Conservation (phyloP, 2,329 filamentous ascomycete species). For the Onygenales sp. region DNA sequence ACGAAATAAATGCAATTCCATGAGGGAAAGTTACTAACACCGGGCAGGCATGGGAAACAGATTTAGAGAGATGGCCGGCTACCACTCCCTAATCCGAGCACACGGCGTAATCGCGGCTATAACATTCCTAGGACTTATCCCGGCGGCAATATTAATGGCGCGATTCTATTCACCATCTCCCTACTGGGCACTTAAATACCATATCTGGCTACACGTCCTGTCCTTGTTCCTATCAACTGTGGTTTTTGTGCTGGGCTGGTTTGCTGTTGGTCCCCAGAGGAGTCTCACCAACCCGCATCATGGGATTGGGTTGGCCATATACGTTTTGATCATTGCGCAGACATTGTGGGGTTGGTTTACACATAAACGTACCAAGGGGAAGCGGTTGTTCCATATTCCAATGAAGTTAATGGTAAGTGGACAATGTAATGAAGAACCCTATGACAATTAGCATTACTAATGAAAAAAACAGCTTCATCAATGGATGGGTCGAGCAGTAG, state of each 20-base stretch:
- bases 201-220: slow-evolving; percentile 55
- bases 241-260: slow-evolving; percentile 52
- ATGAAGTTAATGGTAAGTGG: slow-evolving; percentile 47
- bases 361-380: slow-evolving; percentile 44
- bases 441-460: slow-evolving; percentile 5
- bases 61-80: slow-evolving; percentile 49
- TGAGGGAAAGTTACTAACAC: neutral
- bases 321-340: slow-evolving; percentile 50
- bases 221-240: slow-evolving; percentile 53
- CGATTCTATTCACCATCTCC: slow-evolving; percentile 50
- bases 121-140: slow-evolving; percentile 52
- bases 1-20: neutral
- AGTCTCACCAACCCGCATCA: slow-evolving; percentile 58
- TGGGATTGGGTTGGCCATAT: slow-evolving; percentile 56
- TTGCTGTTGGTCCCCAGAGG: slow-evolving; percentile 52
- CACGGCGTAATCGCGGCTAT: slow-evolving; percentile 53
- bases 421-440: neutral
- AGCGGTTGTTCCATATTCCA: slow-evolving; percentile 45
- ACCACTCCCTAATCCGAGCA: slow-evolving; percentile 48
- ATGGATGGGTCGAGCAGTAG: slow-evolving; percentile 72
- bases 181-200: slow-evolving; percentile 47
- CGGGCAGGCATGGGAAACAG: slow-evolving; percentile 56
- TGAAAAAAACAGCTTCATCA: slow-evolving; percentile 60
- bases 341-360: slow-evolving; percentile 49
- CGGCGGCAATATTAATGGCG: slow-evolving; percentile 49